A percentile compares a stretch with the other conserved stretches of the same genome.
Conservation (phyloP, 352 stramenopile genomes). For the Globisporangium yorkense region DNA sequence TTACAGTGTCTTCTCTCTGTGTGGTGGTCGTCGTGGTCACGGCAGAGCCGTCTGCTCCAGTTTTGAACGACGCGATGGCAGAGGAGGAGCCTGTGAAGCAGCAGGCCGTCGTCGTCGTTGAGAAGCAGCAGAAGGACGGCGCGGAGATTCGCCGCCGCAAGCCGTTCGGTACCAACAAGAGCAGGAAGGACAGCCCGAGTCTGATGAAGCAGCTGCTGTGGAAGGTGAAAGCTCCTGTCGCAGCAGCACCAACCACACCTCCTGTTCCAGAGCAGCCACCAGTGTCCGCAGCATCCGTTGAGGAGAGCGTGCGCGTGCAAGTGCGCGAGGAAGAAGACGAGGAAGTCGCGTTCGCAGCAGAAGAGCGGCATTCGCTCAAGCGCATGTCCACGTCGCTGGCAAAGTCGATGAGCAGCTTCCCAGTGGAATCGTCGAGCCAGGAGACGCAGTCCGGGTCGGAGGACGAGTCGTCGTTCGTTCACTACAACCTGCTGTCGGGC, state of each 20-base stretch:
- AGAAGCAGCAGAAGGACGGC: neutral
- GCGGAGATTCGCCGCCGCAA: neutral
- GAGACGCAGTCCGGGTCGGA: constrained; percentile 69
- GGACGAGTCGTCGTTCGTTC: constrained; percentile 34
- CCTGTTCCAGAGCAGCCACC: constrained; percentile 11
- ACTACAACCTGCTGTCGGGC: constrained; percentile 17
- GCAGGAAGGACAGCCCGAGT: constrained; percentile 9
- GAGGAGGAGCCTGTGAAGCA: neutral
- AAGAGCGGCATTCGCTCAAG: constrained; percentile 38
- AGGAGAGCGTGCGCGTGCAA: neutral
- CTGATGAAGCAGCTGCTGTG: constrained; percentile 58
- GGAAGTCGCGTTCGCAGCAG: constrained; percentile 28
- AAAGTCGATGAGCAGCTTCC: constrained; percentile 19
- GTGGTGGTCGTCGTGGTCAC: too few species aligned
- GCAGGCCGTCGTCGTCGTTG: neutral
- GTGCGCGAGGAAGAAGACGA: constrained; percentile 18
- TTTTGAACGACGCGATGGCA: neutral
- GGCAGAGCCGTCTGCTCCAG: neutral
- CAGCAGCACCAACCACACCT: neutral
- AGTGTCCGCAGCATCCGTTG: neutral
- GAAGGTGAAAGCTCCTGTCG: constrained; percentile 35
- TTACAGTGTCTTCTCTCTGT: neutral
- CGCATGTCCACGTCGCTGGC: constrained; percentile 19
- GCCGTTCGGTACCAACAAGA: constrained; percentile 5
- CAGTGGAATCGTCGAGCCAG: constrained; percentile 48